phyloP scores from a whole-genome alignment of 2,329 filamentous ascomycete species.

The Penicillium freii region DNA sequence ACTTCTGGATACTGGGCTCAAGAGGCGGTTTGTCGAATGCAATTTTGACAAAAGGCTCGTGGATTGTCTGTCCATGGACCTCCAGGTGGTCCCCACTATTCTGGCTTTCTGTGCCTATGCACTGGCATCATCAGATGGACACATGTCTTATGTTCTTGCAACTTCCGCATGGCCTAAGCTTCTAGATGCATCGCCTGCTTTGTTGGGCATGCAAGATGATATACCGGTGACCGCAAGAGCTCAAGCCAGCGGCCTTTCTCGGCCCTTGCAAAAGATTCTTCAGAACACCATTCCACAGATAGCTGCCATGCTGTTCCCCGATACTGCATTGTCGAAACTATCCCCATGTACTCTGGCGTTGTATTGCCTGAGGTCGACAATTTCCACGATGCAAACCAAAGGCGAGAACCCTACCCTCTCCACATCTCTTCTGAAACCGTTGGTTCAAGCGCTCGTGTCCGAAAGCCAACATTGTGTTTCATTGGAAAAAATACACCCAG shows the following conservation, averaged over 20 bases:
- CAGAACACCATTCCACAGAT: conserved; percentile 27
- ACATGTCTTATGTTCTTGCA: conserved; percentile 30
- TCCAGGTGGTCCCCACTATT: conserved; percentile 48
- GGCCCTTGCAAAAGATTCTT: conserved; percentile 30
- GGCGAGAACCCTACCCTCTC: conserved; percentile 32
- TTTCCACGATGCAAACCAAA: conserved; percentile 35
- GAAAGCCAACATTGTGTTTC: conserved; percentile 7
- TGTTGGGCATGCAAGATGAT: conserved; percentile 33
- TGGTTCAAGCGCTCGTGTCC: conserved; percentile 32
- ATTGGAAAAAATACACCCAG: conserved; percentile 1
- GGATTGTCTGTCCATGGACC: conserved; percentile 57
- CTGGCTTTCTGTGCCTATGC: conserved; percentile 36
- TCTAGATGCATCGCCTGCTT: conserved; percentile 24
- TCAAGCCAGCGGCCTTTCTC: conserved; percentile 29
- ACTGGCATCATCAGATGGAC: conserved; percentile 29
- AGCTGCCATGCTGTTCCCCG: conserved; percentile 26
- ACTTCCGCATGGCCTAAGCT: conserved; percentile 34
- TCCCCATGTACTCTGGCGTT: conserved; percentile 37
- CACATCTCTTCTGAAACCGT: conserved; percentile 23
- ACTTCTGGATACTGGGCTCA: conserved; percentile 45
- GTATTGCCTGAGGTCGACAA: conserved; percentile 31
- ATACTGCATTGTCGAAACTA: conserved; percentile 18
- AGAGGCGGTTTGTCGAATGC: conserved; percentile 65
- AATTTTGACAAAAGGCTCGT: conserved; percentile 69
- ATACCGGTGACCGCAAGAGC: conserved; percentile 25